Evolutionary conservation across 1,139 yeast genomes (phyloP).

Genomic region (Lodderomyces oxycetoniae): DNA sequence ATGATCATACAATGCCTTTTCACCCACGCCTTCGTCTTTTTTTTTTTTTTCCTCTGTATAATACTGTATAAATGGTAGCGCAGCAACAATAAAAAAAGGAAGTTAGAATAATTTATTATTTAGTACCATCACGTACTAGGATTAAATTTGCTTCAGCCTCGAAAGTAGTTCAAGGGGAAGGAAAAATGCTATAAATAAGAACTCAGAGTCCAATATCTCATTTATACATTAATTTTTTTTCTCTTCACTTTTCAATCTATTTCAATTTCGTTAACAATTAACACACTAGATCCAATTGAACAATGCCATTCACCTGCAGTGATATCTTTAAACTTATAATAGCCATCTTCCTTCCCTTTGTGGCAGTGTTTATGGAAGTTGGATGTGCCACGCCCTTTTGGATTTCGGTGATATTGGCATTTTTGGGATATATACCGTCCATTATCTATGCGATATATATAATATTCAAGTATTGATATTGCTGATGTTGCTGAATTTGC

Average conservation of each 20-base stretch:
- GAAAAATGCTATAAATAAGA: no score
- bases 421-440: conserved; percentile 64
- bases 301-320: conserved; percentile 49
- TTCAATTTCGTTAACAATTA: neutral
- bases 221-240: neutral
- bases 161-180: neutral
- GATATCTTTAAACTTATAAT: conserved; percentile 58
- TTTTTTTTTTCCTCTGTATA: no score
- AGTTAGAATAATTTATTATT: neutral
- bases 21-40: no score
- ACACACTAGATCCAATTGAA: conserved; percentile 1
- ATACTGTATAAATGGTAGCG: no score
- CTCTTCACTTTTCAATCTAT: neutral
- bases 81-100: no score
- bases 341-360: conserved; percentile 66
- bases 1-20: no score
- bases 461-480: conserved; percentile 24
- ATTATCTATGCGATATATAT: conserved; percentile 61
- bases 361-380: conserved; percentile 68
- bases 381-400: conserved; percentile 57
- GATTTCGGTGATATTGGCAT: conserved; percentile 56
- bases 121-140: neutral
- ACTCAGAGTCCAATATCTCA: no score
- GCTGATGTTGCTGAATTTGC: no score
- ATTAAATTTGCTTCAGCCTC: neutral